Evolutionary conservation across 306 rosid genomes (phyloP), one percentile per base, ranked within the genome.

Genomic region (Cucumis hystrix): DNA sequence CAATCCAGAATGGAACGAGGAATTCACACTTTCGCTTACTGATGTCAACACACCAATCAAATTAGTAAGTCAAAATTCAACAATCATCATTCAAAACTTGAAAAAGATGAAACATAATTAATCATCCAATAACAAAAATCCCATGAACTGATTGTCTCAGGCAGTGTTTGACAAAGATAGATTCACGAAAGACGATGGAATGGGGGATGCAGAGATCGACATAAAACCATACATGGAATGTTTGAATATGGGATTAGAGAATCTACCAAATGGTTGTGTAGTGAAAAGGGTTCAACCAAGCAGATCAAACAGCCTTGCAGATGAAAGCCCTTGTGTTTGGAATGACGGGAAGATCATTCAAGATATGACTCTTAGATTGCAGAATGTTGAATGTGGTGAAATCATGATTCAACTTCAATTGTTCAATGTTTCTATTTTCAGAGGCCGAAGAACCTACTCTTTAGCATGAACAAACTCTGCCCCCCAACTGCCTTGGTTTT

Each of bases 1-100:
- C 84, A 90, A 95, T 79, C 99, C 99, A 4, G 81, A 80, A 45
- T 95, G 99, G 99, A 81, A 95, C 59, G 96, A 92, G 61, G 97
- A 92, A 56, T 45, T 92, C 84, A 95, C 99, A 17, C 87, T 95
- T 58, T 80, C 87, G 7, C 35, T 92, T 8, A 77, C 69, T n/a
- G 78, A 89, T 74, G 16, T 83, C 23, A 81, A 84, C 45, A 39
- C 81, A 25, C 90, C 90, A 30, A 87, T 95, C 79, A 79, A 65
- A 60, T 79, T 95, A 6, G 97, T 90, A 83, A 79, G 89, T 77
- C 23, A 8, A 72, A 18, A 65, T 18, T 37, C 2, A 37, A 60
- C 66, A 25, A 23, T 3, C 3, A 47, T 23, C 37, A 17, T 20
- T 35, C 12, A 16, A 33, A 58, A 55, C 28, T 8, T 74, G 28